phyloP scores from a whole-genome alignment of 129 eudicot species.

The Sambucus nigra region DNA sequence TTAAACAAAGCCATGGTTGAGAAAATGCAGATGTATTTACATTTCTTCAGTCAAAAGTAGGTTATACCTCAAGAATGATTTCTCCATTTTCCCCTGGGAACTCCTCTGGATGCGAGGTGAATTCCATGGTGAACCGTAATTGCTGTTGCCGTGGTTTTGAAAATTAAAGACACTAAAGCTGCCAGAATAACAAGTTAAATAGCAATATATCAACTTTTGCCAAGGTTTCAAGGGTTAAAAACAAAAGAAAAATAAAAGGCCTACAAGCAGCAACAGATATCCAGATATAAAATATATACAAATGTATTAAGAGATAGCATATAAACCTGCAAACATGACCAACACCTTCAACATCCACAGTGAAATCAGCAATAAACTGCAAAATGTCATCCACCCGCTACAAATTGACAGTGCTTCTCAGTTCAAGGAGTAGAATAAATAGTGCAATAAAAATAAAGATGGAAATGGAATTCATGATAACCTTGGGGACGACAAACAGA shows the following conservation, averaged over 20 bases:
- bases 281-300: not conserved
- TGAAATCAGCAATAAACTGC: slow-evolving; percentile 71
- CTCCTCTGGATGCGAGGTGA: slow-evolving; percentile 45
- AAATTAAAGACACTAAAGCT: slow-evolving; percentile 83
- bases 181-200: slow-evolving; percentile 13
- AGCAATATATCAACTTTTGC: not conserved
- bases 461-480: slow-evolving; percentile 8
- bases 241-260: not conserved
- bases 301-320: not conserved
- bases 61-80: slow-evolving; percentile 73
- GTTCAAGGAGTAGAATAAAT: not conserved
- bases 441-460: not conserved
- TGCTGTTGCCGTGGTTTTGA: slow-evolving; percentile 60
- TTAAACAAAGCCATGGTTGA: too few species aligned
- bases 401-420: slow-evolving; percentile 12
- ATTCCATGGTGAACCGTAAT: slow-evolving; percentile 69
- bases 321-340: slow-evolving; percentile 90
- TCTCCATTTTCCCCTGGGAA: slow-evolving; percentile 97
- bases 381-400: slow-evolving; percentile 85
- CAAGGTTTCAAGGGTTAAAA: not conserved
- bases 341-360: slow-evolving; percentile 79
- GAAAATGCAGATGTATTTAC: too few species aligned
- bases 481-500: slow-evolving; percentile 86
- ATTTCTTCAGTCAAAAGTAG: too few species aligned
- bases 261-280: too few species aligned